Evolutionary conservation across 495 filamentous ascomycete species (phyloP).

Genomic region (Rusavskia elegans): DNA sequence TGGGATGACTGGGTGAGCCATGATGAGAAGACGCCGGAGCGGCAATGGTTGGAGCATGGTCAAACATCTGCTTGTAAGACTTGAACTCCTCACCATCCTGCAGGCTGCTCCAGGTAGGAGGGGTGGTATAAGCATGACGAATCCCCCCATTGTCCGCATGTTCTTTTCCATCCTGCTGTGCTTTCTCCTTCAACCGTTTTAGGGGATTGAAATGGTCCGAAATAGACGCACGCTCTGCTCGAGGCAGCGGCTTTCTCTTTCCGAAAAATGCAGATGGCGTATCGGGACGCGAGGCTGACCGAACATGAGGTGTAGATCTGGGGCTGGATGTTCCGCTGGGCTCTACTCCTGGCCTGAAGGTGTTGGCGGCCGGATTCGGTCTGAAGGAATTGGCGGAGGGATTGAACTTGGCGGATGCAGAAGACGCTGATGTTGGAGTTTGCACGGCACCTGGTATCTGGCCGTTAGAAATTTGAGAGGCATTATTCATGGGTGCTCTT

Average conservation of each 20-base stretch:
- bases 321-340: conserved; percentile 51
- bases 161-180: conserved; percentile 26
- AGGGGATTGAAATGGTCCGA: conserved; percentile 57
- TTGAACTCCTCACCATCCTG: conserved; percentile 42
- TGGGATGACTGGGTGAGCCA: conserved; percentile 30
- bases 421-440: conserved; percentile 33
- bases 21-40: conserved; percentile 52
- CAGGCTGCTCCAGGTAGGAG: conserved; percentile 55
- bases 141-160: conserved; percentile 55
- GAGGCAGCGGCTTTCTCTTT: conserved; percentile 41
- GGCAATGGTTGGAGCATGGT: conserved; percentile 35
- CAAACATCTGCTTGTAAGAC: conserved; percentile 63
- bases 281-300: conserved; percentile 33
- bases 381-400: conserved; percentile 64
- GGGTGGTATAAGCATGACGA: conserved; percentile 58
- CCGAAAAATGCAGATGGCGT: conserved; percentile 37
- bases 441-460: conserved; percentile 24
- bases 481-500: conserved; percentile 31
- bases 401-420: conserved; percentile 55
- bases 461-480: conserved; percentile 24
- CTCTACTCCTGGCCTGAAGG: conserved; percentile 46
- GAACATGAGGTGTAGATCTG: conserved; percentile 34
- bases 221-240: conserved; percentile 41
- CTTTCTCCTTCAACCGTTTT: conserved; percentile 48
- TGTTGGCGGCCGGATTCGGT: conserved; percentile 65